Evolutionary conservation across 1,284 basidiomycete species (phyloP), one percentile per base, ranked within the genome.

Genomic region (Tilletia indica): DNA sequence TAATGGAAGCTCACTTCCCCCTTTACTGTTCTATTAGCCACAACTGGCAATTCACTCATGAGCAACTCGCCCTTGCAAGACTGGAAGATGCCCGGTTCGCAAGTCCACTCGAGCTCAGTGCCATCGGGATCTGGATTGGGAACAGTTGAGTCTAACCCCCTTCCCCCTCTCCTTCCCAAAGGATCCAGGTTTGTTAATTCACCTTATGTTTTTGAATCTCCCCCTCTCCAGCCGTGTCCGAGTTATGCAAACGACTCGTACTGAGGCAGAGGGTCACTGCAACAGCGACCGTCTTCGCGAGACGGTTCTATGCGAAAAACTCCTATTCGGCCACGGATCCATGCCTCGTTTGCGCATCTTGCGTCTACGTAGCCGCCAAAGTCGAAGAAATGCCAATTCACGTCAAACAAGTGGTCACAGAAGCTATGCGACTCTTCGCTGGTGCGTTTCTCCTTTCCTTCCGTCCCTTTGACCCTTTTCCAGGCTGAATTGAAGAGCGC

Each of bases 301-400:
- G 92, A 47, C 88, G 96, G 31, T 99, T 98, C 86, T 99, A 98
- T 85, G 51, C 74, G 70, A 79, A 79, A 54, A 83, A 83, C 69
- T 75, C 77, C 2, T 96, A 94, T 82, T 93, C 91, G 85, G 93
- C 97, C 81, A 95, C 94, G 0, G 94, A 97, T 78, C 93, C 93
- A 0, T 95, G 93, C 80, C 87, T 96, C 68, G 94, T 98, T 54
- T 90, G 94, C 47, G 91, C 94, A 0, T 93, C 94, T 0, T 98
- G 95, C 85, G 91, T 92, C 74, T 98, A 97, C 84, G 91, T 98
- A 34, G 94, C 96, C 2, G 93, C 94, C 3, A 99, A 99, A 85
- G 93, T 94, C 0, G 96, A 99, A 81, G 96, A 99, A 84, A 93
- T 91, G 0, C 94, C 96, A 0, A 89, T 95, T 0, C 94, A 97